Evolutionary conservation across 495 filamentous ascomycete species (phyloP), one percentile per base, ranked within the genome.

Genomic region (Sordaria brevicollis): DNA sequence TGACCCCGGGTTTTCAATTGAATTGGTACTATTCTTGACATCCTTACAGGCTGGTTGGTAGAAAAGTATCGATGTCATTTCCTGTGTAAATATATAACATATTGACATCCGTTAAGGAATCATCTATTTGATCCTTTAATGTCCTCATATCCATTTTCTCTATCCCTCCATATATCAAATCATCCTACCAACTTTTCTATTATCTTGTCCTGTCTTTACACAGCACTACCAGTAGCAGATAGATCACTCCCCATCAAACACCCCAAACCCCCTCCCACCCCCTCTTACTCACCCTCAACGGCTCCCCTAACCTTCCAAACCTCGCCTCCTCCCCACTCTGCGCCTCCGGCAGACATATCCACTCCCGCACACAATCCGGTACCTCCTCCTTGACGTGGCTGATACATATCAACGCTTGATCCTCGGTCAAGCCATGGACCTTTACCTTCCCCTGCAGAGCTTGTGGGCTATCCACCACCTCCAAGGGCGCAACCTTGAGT

Each of bases 371-470:
- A 65, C 87, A 88, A 37, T 88, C 87, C 0, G 94, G 94, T 11
- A 97, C 92, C 78, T 98, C 94, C 73, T 96, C 92, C 66, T 87
- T 86, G n/a, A 92, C 85, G 80, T 98, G 94, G 73, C 92, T 94
- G 67, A 97, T 92, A 43, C 92, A 89, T 15, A 98, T 84, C 70
- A 97, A 80, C 1, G 93, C 93, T 77, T 97, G 94, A 15, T 87
- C 74, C 4, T 89, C 82, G 2, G 82, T 81, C 41, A 96, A 78
- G 0, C 89, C 90, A 33, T 70, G 71, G 4, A 88, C 76, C 41
- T 78, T 81, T 3, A 85, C 80, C 5, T 70, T 73, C 0, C 80
- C 83, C 0, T 76, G 68, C 38, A 76, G 78, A 0, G 79, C 73
- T 3, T 79, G 72, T 3, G 82, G 76, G 72, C 81, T 85, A 1